Conservation (phyloP, 441 rosid species). For the Mallotus repandus region DNA sequence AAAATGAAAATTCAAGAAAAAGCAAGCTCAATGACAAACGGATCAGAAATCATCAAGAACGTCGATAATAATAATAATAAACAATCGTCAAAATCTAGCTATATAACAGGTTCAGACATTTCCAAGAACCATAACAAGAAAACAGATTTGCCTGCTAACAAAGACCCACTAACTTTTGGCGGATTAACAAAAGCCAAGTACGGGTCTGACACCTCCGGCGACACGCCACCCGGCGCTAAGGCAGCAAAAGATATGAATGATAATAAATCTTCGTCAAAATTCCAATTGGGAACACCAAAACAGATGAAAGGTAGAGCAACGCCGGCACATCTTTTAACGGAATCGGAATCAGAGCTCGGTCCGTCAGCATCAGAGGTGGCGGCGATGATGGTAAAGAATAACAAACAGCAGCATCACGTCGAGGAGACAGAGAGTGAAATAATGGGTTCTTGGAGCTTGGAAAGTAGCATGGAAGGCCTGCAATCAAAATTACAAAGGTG, state of each 20-base stretch:
- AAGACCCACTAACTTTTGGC: conserved; percentile 1
- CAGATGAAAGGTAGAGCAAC: conserved; percentile 14
- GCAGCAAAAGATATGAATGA: neutral
- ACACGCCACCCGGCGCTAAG: neutral
- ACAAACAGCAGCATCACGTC: conserved; percentile 16
- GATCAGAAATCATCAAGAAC: conserved; percentile 29
- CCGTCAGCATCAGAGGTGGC: conserved; percentile 89
- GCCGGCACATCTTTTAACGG: conserved; percentile 33
- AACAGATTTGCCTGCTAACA: neutral
- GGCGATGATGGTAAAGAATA: conserved; percentile 42
- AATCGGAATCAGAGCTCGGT: conserved; percentile 55
- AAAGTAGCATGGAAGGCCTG: conserved; percentile 69
- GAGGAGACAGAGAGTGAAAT: conserved; percentile 50
- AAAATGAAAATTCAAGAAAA: neutral
- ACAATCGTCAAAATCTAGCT: conserved; percentile 22
- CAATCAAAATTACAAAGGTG: conserved; percentile 76
- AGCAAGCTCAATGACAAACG: conserved; percentile 30
- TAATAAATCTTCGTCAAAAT: neutral
- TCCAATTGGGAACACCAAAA: conserved; percentile 28
- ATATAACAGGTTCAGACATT: conserved; percentile 25
- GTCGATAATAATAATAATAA: conserved; percentile 19
- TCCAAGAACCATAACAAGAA: neutral
- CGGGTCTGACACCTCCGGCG: conserved; percentile 6
- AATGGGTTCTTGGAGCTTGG: conserved; percentile 53
- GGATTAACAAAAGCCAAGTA: conserved; percentile 16